Evolutionary conservation across 2,329 filamentous ascomycete species (phyloP), one percentile per base, ranked within the genome.

Genomic region (Alternaria hordeiaustralica): DNA sequence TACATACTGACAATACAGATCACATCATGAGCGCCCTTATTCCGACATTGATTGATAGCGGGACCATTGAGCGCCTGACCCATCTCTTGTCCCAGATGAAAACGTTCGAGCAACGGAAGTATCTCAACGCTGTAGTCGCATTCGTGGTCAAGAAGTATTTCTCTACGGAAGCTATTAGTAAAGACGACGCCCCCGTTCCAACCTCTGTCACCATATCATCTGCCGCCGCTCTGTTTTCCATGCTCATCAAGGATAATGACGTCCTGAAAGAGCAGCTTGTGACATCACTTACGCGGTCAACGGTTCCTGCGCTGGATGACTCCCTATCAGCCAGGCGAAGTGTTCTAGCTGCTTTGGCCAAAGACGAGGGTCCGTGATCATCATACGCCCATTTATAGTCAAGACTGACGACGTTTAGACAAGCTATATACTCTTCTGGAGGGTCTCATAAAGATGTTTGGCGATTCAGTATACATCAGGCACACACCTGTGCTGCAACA

Each of bases 401-500:
- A 33, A 70, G 11, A 72, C 60, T 73, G n/a, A 75, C 23, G 58
- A 61, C 23, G 60, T n/a, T 12, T 30, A 78, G 69, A 71, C 28
- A 85, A 84, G 20, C 80, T 93, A 3, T 81, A 84, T 6, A 82
- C 77, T 0, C 82, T 92, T 36, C 77, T 95, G 60, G 88, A 94
- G 71, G 92, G 89, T 73, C 87, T 86, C 53, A 82, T 97, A 53
- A 84, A 83, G 43, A 87, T 91, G 53, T 97, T 98, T 78, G 92
- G 93, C 1, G 94, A 97, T 71, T 88, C 91, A 54, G 83, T 98
- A 11, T 97, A 94, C 73, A 93, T 98, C 70, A 92, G 89, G 61
- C 94, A 98, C 79, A 88, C 91, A 0, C 90, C 94, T 6, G 87
- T 92, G n/a, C 76, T 96, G 43, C 92, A 94, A 73, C 96, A 99